Evolutionary conservation across 2,329 filamentous ascomycete genomes (phyloP).

Genomic region (Verticillium longisporum): DNA sequence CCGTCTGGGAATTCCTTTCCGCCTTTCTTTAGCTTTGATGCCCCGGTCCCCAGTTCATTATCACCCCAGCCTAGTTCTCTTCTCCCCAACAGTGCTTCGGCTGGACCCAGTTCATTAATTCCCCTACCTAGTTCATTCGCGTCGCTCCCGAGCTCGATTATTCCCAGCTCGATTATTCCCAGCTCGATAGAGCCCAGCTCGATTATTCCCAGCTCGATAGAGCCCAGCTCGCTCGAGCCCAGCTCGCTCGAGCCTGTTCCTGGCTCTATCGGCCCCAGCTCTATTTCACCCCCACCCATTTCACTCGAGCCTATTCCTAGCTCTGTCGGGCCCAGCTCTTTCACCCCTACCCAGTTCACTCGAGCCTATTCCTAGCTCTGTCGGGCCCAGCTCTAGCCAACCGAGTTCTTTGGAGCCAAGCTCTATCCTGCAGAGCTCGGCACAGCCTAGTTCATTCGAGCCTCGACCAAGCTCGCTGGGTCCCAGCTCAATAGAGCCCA

Average conservation of each 20-base stretch:
- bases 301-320: not conserved
- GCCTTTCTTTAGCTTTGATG: not conserved
- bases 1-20: too few species aligned
- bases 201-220: not conserved
- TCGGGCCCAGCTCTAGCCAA: too few species aligned
- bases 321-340: not conserved
- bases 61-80: too few species aligned
- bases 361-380: too few species aligned
- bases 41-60: not conserved
- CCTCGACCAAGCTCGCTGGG: not conserved
- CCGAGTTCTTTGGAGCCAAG: too few species aligned
- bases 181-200: not conserved
- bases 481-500: not conserved
- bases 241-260: not conserved
- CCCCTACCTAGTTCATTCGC: not conserved
- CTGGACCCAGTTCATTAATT: too few species aligned
- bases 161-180: not conserved
- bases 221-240: not conserved
- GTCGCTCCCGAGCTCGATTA: not conserved
- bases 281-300: not conserved
- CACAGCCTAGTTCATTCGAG: not conserved
- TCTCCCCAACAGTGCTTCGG: too few species aligned
- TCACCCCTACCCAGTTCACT: too few species aligned
- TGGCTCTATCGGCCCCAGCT: not conserved
- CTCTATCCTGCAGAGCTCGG: too few species aligned